These are phyloP conservation scores for Ilex asprella DNA, from an alignment of 257 asterid species.

Conservation along the genomic window DNA sequence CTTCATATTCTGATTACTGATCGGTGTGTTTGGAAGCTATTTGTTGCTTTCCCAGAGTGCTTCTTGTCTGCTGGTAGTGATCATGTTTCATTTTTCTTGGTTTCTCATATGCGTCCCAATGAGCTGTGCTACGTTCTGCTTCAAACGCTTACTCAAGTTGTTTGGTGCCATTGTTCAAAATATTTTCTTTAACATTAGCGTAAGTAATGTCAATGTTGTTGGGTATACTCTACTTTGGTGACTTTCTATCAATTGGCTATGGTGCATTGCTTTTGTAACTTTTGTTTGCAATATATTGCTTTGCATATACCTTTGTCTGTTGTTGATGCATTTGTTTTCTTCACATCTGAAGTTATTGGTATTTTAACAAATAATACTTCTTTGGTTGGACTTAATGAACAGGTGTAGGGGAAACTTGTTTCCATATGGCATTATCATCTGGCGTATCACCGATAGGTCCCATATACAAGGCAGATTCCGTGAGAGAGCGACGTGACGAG, in stretches of 20 bases:
- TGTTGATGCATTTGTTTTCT: constrained; percentile 4
- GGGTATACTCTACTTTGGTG: no score
- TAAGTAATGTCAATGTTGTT: no score
- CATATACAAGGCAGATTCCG: constrained; percentile 60
- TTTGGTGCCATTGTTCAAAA: no score
- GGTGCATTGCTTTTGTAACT: background rate
- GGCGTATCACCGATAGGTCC: constrained; percentile 72
- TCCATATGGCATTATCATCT: constrained; percentile 60
- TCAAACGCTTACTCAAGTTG: no score
- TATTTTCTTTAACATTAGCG: no score
- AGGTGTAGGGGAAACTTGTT: constrained; percentile 71
- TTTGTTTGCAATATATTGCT: background rate
- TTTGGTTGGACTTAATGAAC: constrained; percentile 8
- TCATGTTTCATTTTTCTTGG: no score
- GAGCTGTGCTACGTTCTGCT: no score
- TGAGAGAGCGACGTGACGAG: constrained; percentile 24
- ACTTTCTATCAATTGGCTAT: background rate
- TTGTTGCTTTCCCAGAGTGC: no score
- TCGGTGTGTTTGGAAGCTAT: no score
- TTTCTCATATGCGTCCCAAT: no score
- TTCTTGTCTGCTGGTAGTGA: no score
- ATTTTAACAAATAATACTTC: background rate
- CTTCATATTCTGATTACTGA: no score
- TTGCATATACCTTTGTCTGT: background rate
- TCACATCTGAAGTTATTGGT: background rate